Conservation (phyloP, 2,329 filamentous ascomycete genomes). For the Diaporthe ampelina region DNA sequence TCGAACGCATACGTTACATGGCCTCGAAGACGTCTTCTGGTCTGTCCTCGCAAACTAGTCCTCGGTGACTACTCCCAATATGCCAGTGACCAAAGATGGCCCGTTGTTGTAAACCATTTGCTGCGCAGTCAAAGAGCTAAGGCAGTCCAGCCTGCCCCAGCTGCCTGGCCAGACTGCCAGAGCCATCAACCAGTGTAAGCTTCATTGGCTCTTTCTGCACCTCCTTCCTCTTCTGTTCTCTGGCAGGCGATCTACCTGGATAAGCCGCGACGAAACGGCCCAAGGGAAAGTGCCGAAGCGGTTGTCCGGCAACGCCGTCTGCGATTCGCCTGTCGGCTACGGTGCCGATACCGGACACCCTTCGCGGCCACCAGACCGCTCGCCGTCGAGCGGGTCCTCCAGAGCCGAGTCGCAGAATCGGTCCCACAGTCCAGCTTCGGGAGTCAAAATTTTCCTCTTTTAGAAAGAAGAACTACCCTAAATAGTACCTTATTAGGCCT, state of each 20-base stretch:
- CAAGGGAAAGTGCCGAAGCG: conserved; percentile 31
- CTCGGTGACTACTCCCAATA: not conserved
- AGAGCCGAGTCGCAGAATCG: conserved; percentile 33
- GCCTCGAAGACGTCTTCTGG: not conserved
- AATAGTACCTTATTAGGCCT: no score
- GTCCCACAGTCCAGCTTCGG: no score
- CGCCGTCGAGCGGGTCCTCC: conserved; percentile 16
- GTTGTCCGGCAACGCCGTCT: conserved; percentile 31
- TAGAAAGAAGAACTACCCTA: no score
- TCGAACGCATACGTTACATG: not conserved
- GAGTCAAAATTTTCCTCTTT: no score
- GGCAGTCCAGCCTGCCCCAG: not conserved
- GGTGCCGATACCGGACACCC: conserved; percentile 41
- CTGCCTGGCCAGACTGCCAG: not conserved
- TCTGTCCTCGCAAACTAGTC: not conserved
- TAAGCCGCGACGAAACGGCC: conserved; percentile 11
- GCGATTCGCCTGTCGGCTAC: conserved; percentile 26
- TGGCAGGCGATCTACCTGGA: conserved; percentile 3
- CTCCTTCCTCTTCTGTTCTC: conserved; percentile 25
- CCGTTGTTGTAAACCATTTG: not conserved
- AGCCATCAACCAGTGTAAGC: not conserved
- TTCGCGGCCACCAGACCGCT: conserved; percentile 19
- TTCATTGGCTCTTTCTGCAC: not conserved
- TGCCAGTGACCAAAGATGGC: not conserved
- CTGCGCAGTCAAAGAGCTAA: not conserved